These are phyloP conservation scores for Podaxis mareebaensis DNA, from an alignment of 768 basidiomycete species.

Conservation along the genomic window DNA sequence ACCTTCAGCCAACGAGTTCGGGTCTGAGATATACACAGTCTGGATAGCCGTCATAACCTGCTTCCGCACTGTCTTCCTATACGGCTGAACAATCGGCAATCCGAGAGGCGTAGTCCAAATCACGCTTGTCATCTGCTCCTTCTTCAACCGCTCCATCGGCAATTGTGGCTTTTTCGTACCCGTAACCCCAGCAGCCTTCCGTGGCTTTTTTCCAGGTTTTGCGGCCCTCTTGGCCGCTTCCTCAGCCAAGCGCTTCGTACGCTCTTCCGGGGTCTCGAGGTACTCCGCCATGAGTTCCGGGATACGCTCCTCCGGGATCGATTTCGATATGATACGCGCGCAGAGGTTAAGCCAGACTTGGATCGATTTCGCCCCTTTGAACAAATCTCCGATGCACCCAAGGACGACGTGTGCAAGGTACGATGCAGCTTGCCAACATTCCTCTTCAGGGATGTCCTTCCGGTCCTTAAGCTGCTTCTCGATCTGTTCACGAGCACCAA, in stretches of 20 bases:
- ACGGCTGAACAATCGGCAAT: constrained; percentile 94
- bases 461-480: constrained; percentile 82
- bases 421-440: constrained; percentile 70
- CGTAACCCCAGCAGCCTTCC: neutral
- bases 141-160: constrained; percentile 45
- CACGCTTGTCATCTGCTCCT: constrained; percentile 94
- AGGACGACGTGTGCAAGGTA: constrained; percentile 84
- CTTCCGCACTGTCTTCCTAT: constrained; percentile 78
- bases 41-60: constrained; percentile 86
- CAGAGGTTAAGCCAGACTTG: constrained; percentile 87
- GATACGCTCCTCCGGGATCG: constrained; percentile 74
- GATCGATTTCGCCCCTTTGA: constrained; percentile 88
- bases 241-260: neutral
- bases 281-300: constrained; percentile 36
- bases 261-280: constrained; percentile 3
- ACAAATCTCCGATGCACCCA: constrained; percentile 85
- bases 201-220: constrained; percentile 16
- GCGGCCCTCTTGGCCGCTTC: constrained; percentile 5
- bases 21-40: constrained; percentile 88
- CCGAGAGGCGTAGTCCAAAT: constrained; percentile 98
- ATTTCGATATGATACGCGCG: constrained; percentile 84
- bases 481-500: constrained; percentile 95
- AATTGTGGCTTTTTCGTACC: constrained; percentile 3
- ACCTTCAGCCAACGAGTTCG: constrained; percentile 72
- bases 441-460: constrained; percentile 68